Evolutionary conservation across 2,329 filamentous ascomycete genomes (phyloP), one percentile per base, ranked within the genome.

Genomic region (Coccinonectria pachysandricola): DNA sequence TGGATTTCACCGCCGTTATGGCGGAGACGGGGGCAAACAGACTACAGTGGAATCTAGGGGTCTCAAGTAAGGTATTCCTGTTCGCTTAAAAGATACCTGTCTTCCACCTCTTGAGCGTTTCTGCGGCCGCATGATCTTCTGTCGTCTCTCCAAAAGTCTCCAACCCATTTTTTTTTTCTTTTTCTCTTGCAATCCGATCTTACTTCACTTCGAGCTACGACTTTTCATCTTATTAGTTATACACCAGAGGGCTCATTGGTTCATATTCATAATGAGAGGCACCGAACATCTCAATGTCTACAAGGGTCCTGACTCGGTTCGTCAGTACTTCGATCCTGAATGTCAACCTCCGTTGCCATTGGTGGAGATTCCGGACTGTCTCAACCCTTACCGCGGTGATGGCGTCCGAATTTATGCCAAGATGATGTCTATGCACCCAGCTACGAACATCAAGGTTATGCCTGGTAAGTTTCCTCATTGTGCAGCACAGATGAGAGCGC

Each of bases 361-460:
- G 3, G 67, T 77, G 10, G 72, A 77, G 49, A 53, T 77, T 7
- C 71, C 71, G 3, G 54, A 57, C 15, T 53, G 52, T 19, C 54
- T 77, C 23, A 77, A 76, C 33, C 69, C 69, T 1, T 71, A 63
- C 36, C 54, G 62, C 24, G 36, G 59, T 12, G 63, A 76, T 62
- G 66, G 67, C 2, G 66, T 77, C 3, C 64, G 68, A 12, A 73
- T 77, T 34, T 75, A 74, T 34, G 72, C 72, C 17, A 76, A 76
- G 49, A 69, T 76, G 65, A 68, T 76, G 62, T 70, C 67, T 3
- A 65, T 65, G 54, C 66, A 69, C 34, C 71, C 72, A 1, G 67
- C 71, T 8, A 68, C 74, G 31, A 76, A 76, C 26, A 68, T 77
- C 37, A 76, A 77, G 42, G 62, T 67, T 11, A 60, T 76, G 50